phyloP scores from a whole-genome alignment of 2,329 filamentous ascomycete genomes.

The Orbilia javanica region DNA sequence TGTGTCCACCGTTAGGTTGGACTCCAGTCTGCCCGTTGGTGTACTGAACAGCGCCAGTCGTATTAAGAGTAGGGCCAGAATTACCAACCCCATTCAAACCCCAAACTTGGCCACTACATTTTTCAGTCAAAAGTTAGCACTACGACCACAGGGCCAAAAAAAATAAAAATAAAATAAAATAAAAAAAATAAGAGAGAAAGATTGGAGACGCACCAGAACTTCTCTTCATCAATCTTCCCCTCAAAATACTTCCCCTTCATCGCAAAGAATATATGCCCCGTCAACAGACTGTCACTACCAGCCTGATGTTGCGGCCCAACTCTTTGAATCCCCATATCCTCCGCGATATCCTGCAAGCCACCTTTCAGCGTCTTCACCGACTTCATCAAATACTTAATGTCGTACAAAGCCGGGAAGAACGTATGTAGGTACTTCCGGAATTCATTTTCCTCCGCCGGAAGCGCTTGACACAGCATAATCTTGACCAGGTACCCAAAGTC shows the following conservation, averaged over 20 bases:
- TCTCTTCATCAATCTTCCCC: conserved; percentile 62
- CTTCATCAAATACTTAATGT: conserved; percentile 98
- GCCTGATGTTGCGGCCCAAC: conserved; percentile 90
- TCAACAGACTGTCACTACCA: conserved; percentile 91
- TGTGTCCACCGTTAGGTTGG: conserved; percentile 47
- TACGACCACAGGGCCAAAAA: not conserved
- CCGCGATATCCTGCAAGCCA: conserved; percentile 91
- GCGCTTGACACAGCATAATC: conserved; percentile 82
- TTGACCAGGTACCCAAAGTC: conserved; percentile 98
- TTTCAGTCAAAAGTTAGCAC: conserved; percentile 3
- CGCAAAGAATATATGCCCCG: conserved; percentile 94
- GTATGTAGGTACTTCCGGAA: conserved; percentile 90
- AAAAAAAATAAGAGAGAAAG: not conserved
- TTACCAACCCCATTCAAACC: conserved; percentile 62
- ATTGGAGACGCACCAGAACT: conserved; percentile 60
- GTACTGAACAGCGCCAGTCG: conserved; percentile 39
- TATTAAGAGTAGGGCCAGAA: conserved; percentile 46
- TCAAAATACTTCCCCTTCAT: conserved; percentile 67
- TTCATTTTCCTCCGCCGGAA: conserved; percentile 89
- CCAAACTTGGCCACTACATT: conserved; percentile 61
- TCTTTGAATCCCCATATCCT: conserved; percentile 90
- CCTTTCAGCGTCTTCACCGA: conserved; percentile 87
- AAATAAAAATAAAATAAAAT: not conserved
- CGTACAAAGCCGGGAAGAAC: conserved; percentile 93
- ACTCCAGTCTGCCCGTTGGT: conserved; percentile 43